Evolutionary conservation across 2,329 filamentous ascomycete species (phyloP).

Genomic region (Hypomyces perniciosus): DNA sequence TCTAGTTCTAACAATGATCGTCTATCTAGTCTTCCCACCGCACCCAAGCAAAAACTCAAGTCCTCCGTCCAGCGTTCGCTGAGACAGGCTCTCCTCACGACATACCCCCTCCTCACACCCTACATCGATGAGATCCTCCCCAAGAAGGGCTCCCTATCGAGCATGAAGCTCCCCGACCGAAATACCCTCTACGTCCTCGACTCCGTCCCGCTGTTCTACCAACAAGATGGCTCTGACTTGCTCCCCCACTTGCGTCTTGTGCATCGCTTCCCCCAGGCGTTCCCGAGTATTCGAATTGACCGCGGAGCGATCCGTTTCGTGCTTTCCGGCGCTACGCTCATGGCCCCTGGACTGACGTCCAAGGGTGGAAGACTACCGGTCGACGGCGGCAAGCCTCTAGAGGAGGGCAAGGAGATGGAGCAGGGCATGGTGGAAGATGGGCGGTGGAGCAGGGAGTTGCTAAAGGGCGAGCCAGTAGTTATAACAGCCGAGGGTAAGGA

Average conservation of each 20-base stretch:
- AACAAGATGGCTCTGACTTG: slow-evolving; percentile 68
- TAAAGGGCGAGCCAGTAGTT: slow-evolving; percentile 77
- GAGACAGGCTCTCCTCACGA: slow-evolving; percentile 72
- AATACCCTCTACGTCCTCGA: slow-evolving; percentile 83
- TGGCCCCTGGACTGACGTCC: slow-evolving; percentile 90
- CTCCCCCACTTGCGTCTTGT: slow-evolving; percentile 85
- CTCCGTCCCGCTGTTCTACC: slow-evolving; percentile 78
- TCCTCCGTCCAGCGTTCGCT: slow-evolving; percentile 87
- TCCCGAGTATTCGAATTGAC: slow-evolving; percentile 84
- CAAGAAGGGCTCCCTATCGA: slow-evolving; percentile 85
- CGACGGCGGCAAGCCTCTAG: slow-evolving; percentile 28
- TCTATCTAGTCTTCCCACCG: slow-evolving; percentile 57
- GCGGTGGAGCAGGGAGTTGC: slow-evolving; percentile 60
- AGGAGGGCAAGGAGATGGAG: slow-evolving; percentile 38
- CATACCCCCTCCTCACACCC: slow-evolving; percentile 78
- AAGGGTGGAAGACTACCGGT: slow-evolving; percentile 73
- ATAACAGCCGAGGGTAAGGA: slow-evolving; percentile 91
- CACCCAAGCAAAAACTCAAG: slow-evolving; percentile 93
- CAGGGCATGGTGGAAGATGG: slow-evolving; percentile 43
- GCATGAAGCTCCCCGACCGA: slow-evolving; percentile 89
- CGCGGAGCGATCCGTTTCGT: slow-evolving; percentile 96
- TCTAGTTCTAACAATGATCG: not conserved
- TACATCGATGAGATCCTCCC: slow-evolving; percentile 92
- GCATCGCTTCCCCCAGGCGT: slow-evolving; percentile 80
- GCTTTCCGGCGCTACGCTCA: slow-evolving; percentile 84